Evolutionary conservation across 495 filamentous ascomycete genomes (phyloP).

Genomic region (Penicillium waksmanii): DNA sequence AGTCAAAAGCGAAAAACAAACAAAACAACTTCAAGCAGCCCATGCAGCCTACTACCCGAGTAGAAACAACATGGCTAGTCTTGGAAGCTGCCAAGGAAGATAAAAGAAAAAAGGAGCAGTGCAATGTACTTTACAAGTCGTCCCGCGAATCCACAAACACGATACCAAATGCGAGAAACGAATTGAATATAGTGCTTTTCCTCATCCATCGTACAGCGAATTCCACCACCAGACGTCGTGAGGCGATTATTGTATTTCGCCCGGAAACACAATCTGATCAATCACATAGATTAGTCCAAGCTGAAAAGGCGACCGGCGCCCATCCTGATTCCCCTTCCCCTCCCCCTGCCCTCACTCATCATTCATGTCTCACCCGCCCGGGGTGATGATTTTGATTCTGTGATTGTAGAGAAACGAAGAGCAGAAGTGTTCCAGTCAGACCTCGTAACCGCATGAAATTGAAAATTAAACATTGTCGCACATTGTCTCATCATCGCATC

Average conservation of each 20-base stretch:
- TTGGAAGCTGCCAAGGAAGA: background rate
- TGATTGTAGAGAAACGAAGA: too few relatives aligned
- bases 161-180: background rate
- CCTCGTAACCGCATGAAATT: background rate
- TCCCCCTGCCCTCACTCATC: too few relatives aligned
- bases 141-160: background rate
- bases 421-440: too few relatives aligned
- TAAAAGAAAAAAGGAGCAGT: background rate
- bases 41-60: slow-evolving; percentile 1
- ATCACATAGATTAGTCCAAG: background rate
- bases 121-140: slow-evolving; percentile 1
- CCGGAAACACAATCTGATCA: background rate
- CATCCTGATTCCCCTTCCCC: background rate
- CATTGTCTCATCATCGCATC: background rate
- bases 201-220: background rate
- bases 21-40: background rate
- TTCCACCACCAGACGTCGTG: background rate
- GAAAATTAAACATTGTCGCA: slow-evolving; percentile 11
- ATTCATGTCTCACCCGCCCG: background rate
- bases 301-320: slow-evolving; percentile 1
- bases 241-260: background rate
- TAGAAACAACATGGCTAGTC: background rate
- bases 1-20: background rate
- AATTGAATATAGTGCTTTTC: background rate
- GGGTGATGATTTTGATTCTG: background rate